A percentile compares a stretch with the other conserved stretches of the same genome.
Evolutionary conservation across 2,329 filamentous ascomycete genomes (phyloP).

Genomic region (Ilyonectria destructans): DNA sequence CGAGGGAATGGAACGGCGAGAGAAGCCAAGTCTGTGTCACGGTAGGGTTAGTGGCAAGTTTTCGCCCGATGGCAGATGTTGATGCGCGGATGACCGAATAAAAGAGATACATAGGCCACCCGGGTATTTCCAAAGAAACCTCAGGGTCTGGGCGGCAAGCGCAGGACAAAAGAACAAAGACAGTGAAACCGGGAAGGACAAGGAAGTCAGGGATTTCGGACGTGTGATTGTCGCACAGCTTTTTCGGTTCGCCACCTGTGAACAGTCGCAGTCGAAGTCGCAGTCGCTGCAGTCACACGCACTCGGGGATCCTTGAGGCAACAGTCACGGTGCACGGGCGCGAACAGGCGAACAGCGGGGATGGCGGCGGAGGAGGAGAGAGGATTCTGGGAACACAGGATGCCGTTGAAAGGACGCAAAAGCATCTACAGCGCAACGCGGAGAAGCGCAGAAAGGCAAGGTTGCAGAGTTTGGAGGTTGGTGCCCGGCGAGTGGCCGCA

Average conservation of each 20-base stretch:
- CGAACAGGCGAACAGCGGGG: constrained; percentile 35
- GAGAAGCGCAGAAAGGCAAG: constrained; percentile 26
- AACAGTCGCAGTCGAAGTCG: constrained; percentile 36
- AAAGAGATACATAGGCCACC: constrained; percentile 20
- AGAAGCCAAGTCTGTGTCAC: constrained; percentile 40
- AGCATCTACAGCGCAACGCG: constrained; percentile 33
- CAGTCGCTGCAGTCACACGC: constrained; percentile 44
- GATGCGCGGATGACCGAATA: constrained; percentile 31
- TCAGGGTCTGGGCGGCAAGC: constrained; percentile 23
- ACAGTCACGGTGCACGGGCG: constrained; percentile 45
- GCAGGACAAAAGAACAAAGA: constrained; percentile 16
- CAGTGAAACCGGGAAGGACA: constrained; percentile 2
- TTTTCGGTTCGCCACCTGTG: constrained; percentile 35
- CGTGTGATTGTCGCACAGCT: constrained; percentile 39
- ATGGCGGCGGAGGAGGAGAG: constrained; percentile 21
- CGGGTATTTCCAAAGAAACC: constrained; percentile 25
- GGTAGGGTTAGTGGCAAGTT: constrained; percentile 38
- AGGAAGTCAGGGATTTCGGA: constrained; percentile 24
- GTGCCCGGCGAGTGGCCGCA: constrained; percentile 21
- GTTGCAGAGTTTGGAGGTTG: constrained; percentile 21
- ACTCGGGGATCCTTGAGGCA: constrained; percentile 41
- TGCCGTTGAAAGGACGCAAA: constrained; percentile 20
- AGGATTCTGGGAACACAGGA: constrained; percentile 35
- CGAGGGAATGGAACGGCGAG: constrained; percentile 34
- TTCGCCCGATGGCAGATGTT: constrained; percentile 32